Evolutionary conservation across 352 stramenopile genomes (phyloP).

Genomic region (Phytopythium montanum): DNA sequence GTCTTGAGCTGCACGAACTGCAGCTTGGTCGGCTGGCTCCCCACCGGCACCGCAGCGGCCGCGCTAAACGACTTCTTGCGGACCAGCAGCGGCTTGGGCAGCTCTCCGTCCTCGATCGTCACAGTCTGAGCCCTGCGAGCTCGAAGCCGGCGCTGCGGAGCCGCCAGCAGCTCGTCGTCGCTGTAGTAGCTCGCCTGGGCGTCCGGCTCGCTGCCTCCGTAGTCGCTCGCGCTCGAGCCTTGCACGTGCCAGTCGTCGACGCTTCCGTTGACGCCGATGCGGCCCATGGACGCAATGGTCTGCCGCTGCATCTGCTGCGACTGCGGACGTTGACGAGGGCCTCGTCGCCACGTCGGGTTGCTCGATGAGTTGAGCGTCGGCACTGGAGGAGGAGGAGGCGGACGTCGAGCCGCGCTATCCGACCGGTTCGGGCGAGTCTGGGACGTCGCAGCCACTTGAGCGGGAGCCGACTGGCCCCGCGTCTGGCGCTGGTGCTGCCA

Average conservation of each 20-base stretch:
- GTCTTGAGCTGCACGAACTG: conserved; percentile 58
- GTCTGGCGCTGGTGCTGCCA: conserved; percentile 3
- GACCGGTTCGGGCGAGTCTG: neutral
- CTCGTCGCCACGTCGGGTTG: neutral
- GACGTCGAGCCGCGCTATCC: neutral
- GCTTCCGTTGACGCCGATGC: conserved; percentile 1
- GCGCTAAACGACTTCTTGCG: conserved; percentile 20
- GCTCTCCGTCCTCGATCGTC: conserved; percentile 22
- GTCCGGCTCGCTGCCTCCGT: conserved; percentile 10
- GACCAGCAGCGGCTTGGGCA: conserved; percentile 12
- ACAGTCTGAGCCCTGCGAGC: conserved; percentile 39
- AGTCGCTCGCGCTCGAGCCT: conserved; percentile 10
- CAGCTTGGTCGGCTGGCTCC: conserved; percentile 7
- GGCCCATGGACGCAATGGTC: neutral
- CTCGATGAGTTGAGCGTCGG: neutral
- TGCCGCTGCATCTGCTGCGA: conserved; percentile 7
- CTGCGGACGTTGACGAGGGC: neutral
- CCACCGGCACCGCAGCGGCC: conserved; percentile 5
- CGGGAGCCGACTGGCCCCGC: conserved; percentile 5
- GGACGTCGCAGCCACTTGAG: neutral
- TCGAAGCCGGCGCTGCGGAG: conserved; percentile 15
- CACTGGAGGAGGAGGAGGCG: conserved; percentile 4
- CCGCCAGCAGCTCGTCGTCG: conserved; percentile 19
- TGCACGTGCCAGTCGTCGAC: conserved; percentile 11
- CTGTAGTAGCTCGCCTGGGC: conserved; percentile 12